phyloP scores from a whole-genome alignment of 768 basidiomycete species.

The Rhodocollybia butyracea region DNA sequence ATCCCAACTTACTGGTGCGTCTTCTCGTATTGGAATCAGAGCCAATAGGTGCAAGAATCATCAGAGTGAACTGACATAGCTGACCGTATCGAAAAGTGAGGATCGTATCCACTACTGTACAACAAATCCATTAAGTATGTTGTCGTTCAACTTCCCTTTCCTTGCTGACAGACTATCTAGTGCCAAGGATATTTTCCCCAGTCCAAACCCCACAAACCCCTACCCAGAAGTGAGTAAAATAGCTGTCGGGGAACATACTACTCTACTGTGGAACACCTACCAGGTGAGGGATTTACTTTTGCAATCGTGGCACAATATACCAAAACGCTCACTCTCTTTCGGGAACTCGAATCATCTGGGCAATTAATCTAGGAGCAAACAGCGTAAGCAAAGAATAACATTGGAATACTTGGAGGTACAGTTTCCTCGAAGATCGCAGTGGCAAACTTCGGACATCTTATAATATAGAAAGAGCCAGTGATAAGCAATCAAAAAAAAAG shows the following conservation, averaged over 20 bases:
- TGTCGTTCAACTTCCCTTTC: neutral
- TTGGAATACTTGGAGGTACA: conserved; percentile 38
- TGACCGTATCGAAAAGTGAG: too few relatives aligned
- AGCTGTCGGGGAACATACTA: conserved; percentile 41
- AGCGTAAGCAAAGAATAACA: conserved; percentile 27
- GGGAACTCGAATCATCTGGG: conserved; percentile 46
- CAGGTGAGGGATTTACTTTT: conserved; percentile 15
- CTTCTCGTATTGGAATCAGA: conserved; percentile 38
- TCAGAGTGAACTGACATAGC: too few relatives aligned
- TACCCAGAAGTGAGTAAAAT: conserved; percentile 46
- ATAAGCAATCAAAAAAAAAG: too few relatives aligned
- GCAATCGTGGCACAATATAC: neutral
- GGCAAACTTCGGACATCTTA: too few relatives aligned
- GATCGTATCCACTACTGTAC: conserved; percentile 42
- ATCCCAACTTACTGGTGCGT: conserved; percentile 36
- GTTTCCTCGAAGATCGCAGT: too few relatives aligned
- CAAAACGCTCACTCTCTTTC: neutral
- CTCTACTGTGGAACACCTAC: conserved; percentile 30
- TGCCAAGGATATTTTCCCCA: conserved; percentile 34
- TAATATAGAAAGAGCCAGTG: too few relatives aligned
- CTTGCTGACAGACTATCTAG: conserved; percentile 17
- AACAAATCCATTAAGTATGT: conserved; percentile 33
- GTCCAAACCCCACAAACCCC: conserved; percentile 30
- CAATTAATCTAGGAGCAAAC: conserved; percentile 38
- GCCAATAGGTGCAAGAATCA: too few relatives aligned